phyloP scores from a whole-genome alignment of 1,284 basidiomycete species.

The Ceratobasidium sp. region DNA sequence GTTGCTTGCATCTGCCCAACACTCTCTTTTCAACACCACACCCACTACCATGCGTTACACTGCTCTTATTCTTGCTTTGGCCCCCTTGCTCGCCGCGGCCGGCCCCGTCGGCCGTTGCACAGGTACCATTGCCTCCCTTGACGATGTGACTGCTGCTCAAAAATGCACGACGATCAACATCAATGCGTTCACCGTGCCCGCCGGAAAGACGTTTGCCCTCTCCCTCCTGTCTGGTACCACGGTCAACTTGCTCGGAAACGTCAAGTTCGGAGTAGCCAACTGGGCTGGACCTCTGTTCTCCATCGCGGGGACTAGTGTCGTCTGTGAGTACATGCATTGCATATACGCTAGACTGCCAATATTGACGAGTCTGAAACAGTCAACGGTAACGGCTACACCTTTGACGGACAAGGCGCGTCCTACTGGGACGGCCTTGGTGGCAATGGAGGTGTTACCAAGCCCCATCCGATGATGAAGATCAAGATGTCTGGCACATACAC shows the following conservation, averaged over 20 bases:
- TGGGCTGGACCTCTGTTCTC: conserved; percentile 61
- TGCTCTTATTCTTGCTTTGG: conserved; percentile 11
- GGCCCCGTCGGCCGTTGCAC: conserved; percentile 44
- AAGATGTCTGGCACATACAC: conserved; percentile 64
- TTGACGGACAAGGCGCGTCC: conserved; percentile 60
- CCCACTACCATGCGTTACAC: neutral
- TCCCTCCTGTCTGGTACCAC: conserved; percentile 57
- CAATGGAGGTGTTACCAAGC: conserved; percentile 57
- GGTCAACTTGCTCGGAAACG: conserved; percentile 63
- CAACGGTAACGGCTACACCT: conserved; percentile 61
- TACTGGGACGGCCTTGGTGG: conserved; percentile 64
- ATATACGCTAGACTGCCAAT: neutral
- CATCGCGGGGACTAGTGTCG: conserved; percentile 55
- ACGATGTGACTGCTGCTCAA: conserved; percentile 44
- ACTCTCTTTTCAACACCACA: conserved; percentile 2
- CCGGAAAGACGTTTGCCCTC: conserved; percentile 58
- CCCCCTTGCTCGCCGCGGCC: conserved; percentile 17
- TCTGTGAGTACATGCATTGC: conserved; percentile 53
- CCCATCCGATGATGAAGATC: conserved; percentile 60
- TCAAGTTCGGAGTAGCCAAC: conserved; percentile 57
- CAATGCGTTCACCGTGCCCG: conserved; percentile 51
- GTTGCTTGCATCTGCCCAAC: conserved; percentile 11
- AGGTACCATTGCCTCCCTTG: conserved; percentile 46
- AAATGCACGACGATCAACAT: conserved; percentile 47
- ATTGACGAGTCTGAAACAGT: conserved; percentile 49